A percentile compares a stretch with the other conserved stretches of the same genome.
Conservation (phyloP, 2,329 filamentous ascomycete species). For the Clarireedia sp. region DNA sequence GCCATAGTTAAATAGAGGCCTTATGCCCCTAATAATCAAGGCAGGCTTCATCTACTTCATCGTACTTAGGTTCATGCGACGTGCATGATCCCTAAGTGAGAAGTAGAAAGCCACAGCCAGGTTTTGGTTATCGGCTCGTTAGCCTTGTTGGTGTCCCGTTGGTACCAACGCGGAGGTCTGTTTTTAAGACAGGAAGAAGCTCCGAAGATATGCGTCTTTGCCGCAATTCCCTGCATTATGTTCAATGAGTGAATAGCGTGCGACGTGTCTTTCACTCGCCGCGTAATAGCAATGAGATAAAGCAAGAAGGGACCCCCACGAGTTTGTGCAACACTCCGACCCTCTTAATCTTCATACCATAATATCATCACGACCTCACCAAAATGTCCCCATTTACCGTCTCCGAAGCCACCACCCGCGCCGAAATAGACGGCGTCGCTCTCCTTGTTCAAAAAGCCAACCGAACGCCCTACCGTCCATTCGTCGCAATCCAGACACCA, state of each 20-base stretch:
- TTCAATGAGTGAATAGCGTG: neutral
- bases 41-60: too few species aligned
- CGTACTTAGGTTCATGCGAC: too few species aligned
- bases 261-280: neutral
- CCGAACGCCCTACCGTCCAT: neutral
- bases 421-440: neutral
- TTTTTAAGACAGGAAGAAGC: neutral
- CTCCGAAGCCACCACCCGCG: neutral
- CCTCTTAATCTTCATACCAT: neutral
- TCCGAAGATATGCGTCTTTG: too few species aligned
- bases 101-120: too few species aligned
- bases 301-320: neutral
- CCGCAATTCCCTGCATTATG: too few species aligned
- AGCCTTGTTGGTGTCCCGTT: neutral
- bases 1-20: too few species aligned
- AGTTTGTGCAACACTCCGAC: neutral
- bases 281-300: neutral
- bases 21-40: too few species aligned
- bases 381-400: neutral
- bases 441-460: neutral
- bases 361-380: neutral
- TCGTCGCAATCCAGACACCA: neutral
- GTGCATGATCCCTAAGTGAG: too few species aligned
- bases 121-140: neutral
- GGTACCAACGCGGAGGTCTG: neutral